These are phyloP conservation scores for Phlebiopsis gigantea DNA, from an alignment of 768 basidiomycete genomes.

Conservation along the genomic window DNA sequence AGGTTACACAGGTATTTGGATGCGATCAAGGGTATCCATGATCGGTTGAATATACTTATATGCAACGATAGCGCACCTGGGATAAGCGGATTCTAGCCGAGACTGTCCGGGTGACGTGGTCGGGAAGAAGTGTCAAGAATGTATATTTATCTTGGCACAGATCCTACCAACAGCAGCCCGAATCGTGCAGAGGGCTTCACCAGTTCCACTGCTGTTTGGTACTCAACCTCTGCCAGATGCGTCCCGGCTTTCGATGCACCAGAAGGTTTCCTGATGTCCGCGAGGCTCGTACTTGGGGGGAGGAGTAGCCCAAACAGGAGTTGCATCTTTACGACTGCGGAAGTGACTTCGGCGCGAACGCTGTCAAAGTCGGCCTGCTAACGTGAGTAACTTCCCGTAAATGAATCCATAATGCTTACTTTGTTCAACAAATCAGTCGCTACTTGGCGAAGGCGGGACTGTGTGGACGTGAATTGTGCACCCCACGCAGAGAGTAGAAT, in stretches of 20 bases:
- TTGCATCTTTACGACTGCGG: slow-evolving; percentile 30
- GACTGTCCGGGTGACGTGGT: too few species aligned
- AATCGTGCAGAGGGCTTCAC: slow-evolving; percentile 73
- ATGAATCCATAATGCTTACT: background rate
- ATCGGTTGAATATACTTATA: too few species aligned
- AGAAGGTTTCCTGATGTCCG: slow-evolving; percentile 35
- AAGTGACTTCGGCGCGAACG: background rate
- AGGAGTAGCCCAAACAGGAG: slow-evolving; percentile 57
- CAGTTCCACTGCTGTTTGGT: slow-evolving; percentile 55
- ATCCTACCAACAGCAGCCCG: slow-evolving; percentile 64
- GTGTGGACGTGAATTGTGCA: slow-evolving; percentile 2
- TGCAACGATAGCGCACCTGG: too few species aligned
- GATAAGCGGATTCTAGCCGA: too few species aligned
- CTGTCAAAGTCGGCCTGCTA: background rate
- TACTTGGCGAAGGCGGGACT: background rate
- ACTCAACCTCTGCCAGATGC: slow-evolving; percentile 47
- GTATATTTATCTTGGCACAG: slow-evolving; percentile 25
- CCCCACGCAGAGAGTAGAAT: slow-evolving; percentile 16
- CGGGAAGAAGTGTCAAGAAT: background rate
- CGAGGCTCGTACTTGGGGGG: slow-evolving; percentile 28
- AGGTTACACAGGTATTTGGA: too few species aligned
- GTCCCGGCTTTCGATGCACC: slow-evolving; percentile 36
- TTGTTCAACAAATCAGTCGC: background rate
- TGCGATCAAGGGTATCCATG: too few species aligned
- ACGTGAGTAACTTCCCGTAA: background rate